Base-by-base conservation (phyloP, 2,329 filamentous ascomycete species). In the Fusarium clavum region DNA sequence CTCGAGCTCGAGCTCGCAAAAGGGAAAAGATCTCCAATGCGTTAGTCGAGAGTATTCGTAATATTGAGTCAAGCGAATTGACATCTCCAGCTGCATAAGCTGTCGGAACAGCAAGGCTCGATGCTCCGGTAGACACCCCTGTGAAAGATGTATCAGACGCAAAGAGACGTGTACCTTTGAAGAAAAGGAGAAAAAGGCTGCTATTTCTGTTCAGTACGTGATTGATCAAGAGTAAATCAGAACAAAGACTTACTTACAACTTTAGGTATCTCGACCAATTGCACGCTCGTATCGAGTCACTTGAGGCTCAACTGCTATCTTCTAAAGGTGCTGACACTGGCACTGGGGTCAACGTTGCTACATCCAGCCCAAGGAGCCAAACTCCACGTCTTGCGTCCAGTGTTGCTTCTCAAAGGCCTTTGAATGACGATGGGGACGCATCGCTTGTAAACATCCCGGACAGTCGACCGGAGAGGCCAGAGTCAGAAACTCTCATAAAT, bases 41-140 rank as follows among this genome's bases (percentile, higher is more conserved):
- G 65, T 65, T 20, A 52, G 61, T 47, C 10, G 6, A 13, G 8
- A 11, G 7, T 13, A 32, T 18, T 4, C 16, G 4, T 11, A 5
- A 20, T 25, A n/a, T 20, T 8, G 5, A 38, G 4, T n/a, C 18
- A 20, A 29, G 16, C 6, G 16, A 51, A 44, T 47, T 69, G 43
- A 69, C 43, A 16, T 16, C 13, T 22, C 16, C 12, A 72, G 70
- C 10, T 72, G 70, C 11, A 61, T 69, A 18, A 52, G 57, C 24
- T 72, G 69, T n/a, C 70, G 69, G 12, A 72, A 57, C 25, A 65
- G 70, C 45, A 72, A 72, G 52, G 55, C 57, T 44, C 59, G 70
- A 14, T 72, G 70, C 40, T 72, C 70, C 5, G 70, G 69, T 4
- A 65, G 53, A 12, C 43, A 63, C 40, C 63, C 70, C 3, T 72